Conservation (phyloP, 306 rosid genomes). For the Cucurbita argyrosperma region DNA sequence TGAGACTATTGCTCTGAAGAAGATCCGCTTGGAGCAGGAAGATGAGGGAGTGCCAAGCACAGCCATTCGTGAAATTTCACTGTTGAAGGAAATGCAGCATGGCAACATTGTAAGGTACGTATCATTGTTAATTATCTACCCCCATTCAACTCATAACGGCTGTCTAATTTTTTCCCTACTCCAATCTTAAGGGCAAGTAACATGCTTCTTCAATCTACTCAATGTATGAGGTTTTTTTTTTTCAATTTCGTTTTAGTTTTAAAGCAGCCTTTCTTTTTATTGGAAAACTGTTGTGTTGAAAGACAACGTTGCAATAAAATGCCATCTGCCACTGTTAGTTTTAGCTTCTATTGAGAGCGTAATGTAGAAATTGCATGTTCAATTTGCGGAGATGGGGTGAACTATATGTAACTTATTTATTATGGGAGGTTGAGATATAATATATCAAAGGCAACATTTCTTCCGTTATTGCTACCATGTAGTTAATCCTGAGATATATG, state of each 20-base stretch:
- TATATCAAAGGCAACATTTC: neutral
- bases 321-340: neutral
- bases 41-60: constrained; percentile 93
- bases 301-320: neutral
- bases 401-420: neutral
- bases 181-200: neutral
- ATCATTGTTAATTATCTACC: neutral
- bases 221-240: neutral
- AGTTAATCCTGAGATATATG: neutral
- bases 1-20: constrained; percentile 75
- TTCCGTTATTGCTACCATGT: neutral
- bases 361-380: neutral
- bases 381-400: neutral
- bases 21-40: constrained; percentile 86
- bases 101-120: constrained; percentile 73
- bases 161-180: neutral
- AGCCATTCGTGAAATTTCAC: constrained; percentile 82
- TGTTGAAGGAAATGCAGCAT: constrained; percentile 82
- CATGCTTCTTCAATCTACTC: neutral
- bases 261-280: neutral
- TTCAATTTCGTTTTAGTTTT: neutral
- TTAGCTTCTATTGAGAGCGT: neutral
- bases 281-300: neutral
- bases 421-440: too few species aligned
- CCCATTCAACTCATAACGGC: neutral